A percentile compares a stretch with the other conserved stretches of the same genome.
Evolutionary conservation across 75 land plant genomes (phyloP).

Genomic region (Selaginella moellendorffii): DNA sequence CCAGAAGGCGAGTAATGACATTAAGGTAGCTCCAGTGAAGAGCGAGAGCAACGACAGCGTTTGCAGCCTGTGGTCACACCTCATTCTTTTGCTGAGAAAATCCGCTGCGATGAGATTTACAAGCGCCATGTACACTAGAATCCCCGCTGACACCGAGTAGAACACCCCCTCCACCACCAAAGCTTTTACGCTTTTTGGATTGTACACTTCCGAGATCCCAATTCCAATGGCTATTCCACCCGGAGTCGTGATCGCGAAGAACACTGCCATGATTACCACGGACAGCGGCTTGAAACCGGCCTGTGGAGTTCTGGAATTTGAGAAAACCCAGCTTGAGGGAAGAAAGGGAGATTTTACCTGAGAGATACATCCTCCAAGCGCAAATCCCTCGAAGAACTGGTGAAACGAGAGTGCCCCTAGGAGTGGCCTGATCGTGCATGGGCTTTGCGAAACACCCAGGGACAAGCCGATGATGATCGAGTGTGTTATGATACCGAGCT

Average conservation of each 20-base stretch:
- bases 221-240: slow-evolving; percentile 48
- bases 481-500: slow-evolving; percentile 81
- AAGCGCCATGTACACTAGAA: slow-evolving; percentile 75
- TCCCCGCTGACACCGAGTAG: slow-evolving; percentile 77
- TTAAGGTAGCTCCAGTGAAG: slow-evolving; percentile 45
- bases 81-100: slow-evolving; percentile 67
- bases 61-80: slow-evolving; percentile 49
- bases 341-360: slow-evolving; percentile 24
- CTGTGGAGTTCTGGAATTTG: slow-evolving; percentile 16
- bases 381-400: slow-evolving; percentile 98
- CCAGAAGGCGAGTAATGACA: slow-evolving; percentile 70
- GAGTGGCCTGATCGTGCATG: slow-evolving; percentile 63
- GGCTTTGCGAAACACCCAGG: slow-evolving; percentile 72
- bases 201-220: slow-evolving; percentile 46
- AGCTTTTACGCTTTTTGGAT: slow-evolving; percentile 52
- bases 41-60: slow-evolving; percentile 40
- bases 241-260: slow-evolving; percentile 70
- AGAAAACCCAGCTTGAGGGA: slow-evolving; percentile 31
- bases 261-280: slow-evolving; percentile 49
- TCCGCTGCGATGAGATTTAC: slow-evolving; percentile 86
- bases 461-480: slow-evolving; percentile 86
- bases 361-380: slow-evolving; percentile 86
- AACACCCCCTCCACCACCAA: slow-evolving; percentile 70
- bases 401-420: slow-evolving; percentile 73
- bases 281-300: slow-evolving; percentile 41